Evolutionary conservation across 495 filamentous ascomycete genomes (phyloP), one percentile per base, ranked within the genome.

Genomic region (Neurospora sp.): DNA sequence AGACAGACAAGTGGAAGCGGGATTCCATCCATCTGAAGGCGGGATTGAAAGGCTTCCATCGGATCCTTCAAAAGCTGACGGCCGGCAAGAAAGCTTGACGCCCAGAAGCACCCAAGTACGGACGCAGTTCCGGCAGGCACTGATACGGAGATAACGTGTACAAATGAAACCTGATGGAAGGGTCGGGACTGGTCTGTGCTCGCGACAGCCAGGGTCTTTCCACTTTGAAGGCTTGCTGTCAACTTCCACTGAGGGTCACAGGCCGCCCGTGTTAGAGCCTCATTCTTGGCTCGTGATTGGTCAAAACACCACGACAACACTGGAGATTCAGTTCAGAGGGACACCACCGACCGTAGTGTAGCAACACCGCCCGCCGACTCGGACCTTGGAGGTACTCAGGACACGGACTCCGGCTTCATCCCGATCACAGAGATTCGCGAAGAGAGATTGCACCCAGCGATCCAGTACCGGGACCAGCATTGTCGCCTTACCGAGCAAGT

Each of bases 191-290:
- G 48, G 48, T 59, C 48, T 59, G 48, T 59, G 48, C 48, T 27
- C 48, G 48, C 0, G 9, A 27, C 10, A 61, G 53, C 53, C 22
- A 61, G 53, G 53, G 53, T 61, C 53, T 61, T 61, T 31, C 27
- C 27, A 31, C 27, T 31, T 72, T 72, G 48, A 68, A 68, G 44
- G 38, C 61, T 68, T 72, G 70, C 70, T 72, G 70, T 72, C 70
- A 68, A 71, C 45, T 65, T 71, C 35, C 35, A 27, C 45, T 14
- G n/a, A 35, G 31, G 31, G 45, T 27, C 53, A 61, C 53, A 61
- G 53, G 53, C 53, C 53, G 53, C 27, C 22, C 22, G 12, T 35
- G 53, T 35, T 61, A 61, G 53, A 61, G 53, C 53, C 53, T 35
- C 53, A 16, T 8, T 35, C 5, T 17, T 61, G 27, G 8, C 17